phyloP scores from a whole-genome alignment of 2,329 filamentous ascomycete species.

The Sodiomyces alkalinus region DNA sequence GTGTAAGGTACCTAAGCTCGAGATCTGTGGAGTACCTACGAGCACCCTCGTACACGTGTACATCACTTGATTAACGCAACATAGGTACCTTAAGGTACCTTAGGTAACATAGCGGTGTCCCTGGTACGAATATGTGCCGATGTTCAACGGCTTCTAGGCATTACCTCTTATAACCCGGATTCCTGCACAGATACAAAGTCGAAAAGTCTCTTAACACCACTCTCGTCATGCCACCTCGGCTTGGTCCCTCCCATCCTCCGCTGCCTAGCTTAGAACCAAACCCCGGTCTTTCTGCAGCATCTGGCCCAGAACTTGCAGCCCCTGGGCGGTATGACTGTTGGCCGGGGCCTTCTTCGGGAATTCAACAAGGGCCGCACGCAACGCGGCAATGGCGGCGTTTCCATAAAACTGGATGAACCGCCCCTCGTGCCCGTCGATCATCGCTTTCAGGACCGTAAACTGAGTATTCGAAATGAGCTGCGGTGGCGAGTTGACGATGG shows the following conservation, averaged over 20 bases:
- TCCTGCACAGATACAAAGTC: too few species aligned
- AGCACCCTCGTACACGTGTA: too few species aligned
- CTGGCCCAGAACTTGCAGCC: constrained; percentile 37
- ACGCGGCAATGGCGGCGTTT: constrained; percentile 52
- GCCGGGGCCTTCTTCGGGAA: constrained; percentile 43
- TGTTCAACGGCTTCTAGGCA: too few species aligned
- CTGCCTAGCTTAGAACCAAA: constrained; percentile 28
- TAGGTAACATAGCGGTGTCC: too few species aligned
- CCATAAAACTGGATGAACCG: constrained; percentile 75
- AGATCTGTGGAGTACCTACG: too few species aligned
- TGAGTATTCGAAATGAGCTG: constrained; percentile 58
- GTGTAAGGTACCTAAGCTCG: too few species aligned
- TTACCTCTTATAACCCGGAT: too few species aligned
- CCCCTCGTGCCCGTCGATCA: constrained; percentile 58
- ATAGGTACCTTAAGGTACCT: too few species aligned
- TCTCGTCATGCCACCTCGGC: constrained; percentile 1
- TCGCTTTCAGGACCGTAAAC: constrained; percentile 51
- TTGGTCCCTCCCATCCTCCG: neutral
- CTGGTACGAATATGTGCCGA: too few species aligned
- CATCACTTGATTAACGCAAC: too few species aligned
- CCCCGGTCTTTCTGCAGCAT: constrained; percentile 35
- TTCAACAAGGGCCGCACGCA: constrained; percentile 58
- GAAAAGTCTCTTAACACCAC: too few species aligned
- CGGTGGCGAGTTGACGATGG: constrained; percentile 60
- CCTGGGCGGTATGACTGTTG: constrained; percentile 32